Evolutionary conservation across 257 asterid species (phyloP), one percentile per base, ranked within the genome.

Genomic region (Solanum etuberosum): DNA sequence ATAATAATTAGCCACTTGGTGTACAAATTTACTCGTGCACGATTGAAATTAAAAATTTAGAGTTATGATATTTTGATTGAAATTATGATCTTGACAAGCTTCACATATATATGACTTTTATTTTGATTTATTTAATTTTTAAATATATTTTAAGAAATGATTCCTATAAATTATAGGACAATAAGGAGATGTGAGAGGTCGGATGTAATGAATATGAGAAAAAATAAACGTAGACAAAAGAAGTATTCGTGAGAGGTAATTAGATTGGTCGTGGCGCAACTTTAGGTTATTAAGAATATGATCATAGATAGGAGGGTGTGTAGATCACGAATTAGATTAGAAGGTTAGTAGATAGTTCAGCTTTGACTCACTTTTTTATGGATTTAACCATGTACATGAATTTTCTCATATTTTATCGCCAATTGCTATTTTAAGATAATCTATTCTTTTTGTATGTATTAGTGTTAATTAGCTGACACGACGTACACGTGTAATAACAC

Each of bases 311-410:
- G 1, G 0, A 16, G 9, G 0, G 0, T 51, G 9, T 1, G 61
- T 18, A 2, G 1, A 51, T 51, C 10, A 51, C 9, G 1, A 0
- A 16, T 6, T 51, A 16, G 0, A 51, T 51, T 51, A 51, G n/a
- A 51, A 51, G 1, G 9, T 51, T 18, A 51, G 0, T 18, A 51
- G n/a, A 6, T 51, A 51, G 23, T 21, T 18, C 4, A 16, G 1
- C 3, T 51, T 51, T 18, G 10, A 51, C 4, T 51, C 23, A 51
- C 61, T 51, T 51, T 51, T 51, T 51, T 1, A 3, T 51, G n/a
- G 4, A 51, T 16, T 16, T 51, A 51, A 16, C 23, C 9, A 16
- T 51, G n/a, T 51, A 51, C 9, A 6, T 51, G 61, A 51, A 51
- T 6, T 18, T 18, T 51, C 61, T 51, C 4, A 16, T 51, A 16